phyloP scores from a whole-genome alignment of 345 rosid species.

The Mangifera indica region DNA sequence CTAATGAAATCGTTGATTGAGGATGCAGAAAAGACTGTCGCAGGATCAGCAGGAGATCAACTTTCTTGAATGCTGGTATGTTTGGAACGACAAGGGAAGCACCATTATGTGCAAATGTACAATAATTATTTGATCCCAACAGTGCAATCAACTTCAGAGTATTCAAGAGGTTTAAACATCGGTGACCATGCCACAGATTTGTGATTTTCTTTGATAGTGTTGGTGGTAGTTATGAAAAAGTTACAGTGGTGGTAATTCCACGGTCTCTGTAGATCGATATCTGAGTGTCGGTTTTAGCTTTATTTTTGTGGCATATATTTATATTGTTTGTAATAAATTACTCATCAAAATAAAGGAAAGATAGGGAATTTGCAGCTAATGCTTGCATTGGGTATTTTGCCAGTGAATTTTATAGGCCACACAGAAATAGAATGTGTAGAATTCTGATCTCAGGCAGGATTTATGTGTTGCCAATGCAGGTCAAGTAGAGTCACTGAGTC shows the following conservation, averaged over 20 bases:
- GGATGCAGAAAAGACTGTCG: slow-evolving; percentile 10
- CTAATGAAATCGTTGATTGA: slow-evolving; percentile 8
- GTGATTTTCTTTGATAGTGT: background rate
- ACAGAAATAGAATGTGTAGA: background rate
- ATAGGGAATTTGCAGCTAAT: background rate
- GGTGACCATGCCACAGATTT: background rate
- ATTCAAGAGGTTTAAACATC: background rate
- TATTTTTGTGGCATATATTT: background rate
- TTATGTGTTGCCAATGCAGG: background rate
- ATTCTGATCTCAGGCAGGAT: background rate
- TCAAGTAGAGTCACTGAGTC: too few species aligned
- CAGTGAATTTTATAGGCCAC: background rate
- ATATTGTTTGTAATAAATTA: background rate
- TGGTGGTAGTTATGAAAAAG: background rate
- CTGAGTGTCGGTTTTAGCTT: background rate
- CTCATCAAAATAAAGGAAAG: background rate
- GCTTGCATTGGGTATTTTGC: background rate
- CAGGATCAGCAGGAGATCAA: background rate
- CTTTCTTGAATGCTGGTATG: slow-evolving; percentile 4
- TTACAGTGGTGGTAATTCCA: background rate
- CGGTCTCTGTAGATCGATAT: background rate
- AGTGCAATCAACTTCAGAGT: background rate
- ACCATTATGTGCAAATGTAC: background rate
- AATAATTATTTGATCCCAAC: background rate
- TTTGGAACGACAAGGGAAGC: background rate